These are phyloP conservation scores for Dryas alaskensis DNA, from an alignment of 306 rosid species.

Conservation along the genomic window DNA sequence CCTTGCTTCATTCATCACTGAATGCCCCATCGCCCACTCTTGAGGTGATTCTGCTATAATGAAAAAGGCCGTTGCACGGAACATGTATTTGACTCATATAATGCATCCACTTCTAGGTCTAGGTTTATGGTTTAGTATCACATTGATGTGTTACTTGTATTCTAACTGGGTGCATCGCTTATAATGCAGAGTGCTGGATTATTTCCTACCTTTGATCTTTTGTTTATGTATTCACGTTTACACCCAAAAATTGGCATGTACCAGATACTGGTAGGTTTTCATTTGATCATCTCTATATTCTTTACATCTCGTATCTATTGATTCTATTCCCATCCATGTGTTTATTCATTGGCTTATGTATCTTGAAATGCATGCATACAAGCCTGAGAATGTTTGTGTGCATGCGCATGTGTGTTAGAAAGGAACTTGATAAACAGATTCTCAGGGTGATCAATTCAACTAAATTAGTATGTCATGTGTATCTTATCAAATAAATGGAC, in stretches of 20 bases:
- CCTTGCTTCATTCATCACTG: constrained; percentile 76
- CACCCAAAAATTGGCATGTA: constrained; percentile 54
- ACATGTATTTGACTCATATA: constrained; percentile 20
- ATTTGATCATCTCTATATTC: constrained; percentile 16
- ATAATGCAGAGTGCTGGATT: constrained; percentile 76
- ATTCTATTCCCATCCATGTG: background rate
- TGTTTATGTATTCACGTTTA: constrained; percentile 68
- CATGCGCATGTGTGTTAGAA: background rate
- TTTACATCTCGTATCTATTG: constrained; percentile 8
- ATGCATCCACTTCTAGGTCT: background rate
- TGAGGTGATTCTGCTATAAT: constrained; percentile 49
- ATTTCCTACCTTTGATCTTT: constrained; percentile 77
- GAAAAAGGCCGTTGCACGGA: constrained; percentile 11
- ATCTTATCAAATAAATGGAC: background rate
- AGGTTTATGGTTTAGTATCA: constrained; percentile 13
- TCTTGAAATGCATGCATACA: background rate
- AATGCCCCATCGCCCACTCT: constrained; percentile 67
- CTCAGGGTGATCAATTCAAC: background rate
- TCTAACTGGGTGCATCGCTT: constrained; percentile 30
- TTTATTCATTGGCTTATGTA: background rate
- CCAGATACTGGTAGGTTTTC: constrained; percentile 60
- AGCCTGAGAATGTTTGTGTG: background rate
- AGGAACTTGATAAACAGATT: background rate
- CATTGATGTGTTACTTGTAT: constrained; percentile 14
- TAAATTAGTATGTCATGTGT: background rate